A percentile compares a stretch with the other conserved stretches of the same genome.
Conservation (phyloP, 2,329 filamentous ascomycete species). For the Graphilbum fragrans region DNA sequence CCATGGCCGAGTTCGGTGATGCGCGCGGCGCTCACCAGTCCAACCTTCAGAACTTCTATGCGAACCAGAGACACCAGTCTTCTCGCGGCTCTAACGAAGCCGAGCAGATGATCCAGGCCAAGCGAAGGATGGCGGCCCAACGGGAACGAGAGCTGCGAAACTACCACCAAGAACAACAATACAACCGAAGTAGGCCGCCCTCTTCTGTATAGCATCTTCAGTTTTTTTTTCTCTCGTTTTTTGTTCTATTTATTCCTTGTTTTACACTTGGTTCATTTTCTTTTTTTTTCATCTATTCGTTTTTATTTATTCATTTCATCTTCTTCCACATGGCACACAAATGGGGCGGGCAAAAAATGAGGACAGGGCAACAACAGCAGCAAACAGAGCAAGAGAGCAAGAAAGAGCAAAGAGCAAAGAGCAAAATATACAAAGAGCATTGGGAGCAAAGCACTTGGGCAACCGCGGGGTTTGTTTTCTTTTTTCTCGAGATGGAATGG, state of each 20-base stretch:
- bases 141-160: slow-evolving; percentile 98
- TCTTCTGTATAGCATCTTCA: slow-evolving; percentile 49
- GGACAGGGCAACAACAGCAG: neutral
- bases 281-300: slow-evolving; percentile 6
- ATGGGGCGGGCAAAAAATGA: slow-evolving; percentile 1
- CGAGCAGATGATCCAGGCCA: slow-evolving; percentile 98
- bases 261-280: neutral
- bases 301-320: neutral
- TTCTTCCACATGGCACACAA: neutral
- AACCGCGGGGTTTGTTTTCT: neutral
- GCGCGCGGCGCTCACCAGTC: slow-evolving; percentile 58
- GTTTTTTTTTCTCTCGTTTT: slow-evolving; percentile 1
- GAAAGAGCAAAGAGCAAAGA: slow-evolving; percentile 1
- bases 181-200: slow-evolving; percentile 94
- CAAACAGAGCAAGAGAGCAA: neutral
- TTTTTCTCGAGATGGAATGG: neutral
- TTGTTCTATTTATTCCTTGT: neutral
- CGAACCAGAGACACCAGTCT: slow-evolving; percentile 81
- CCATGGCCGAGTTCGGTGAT: slow-evolving; percentile 71
- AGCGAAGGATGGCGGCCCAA: slow-evolving; percentile 97
- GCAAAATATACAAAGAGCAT: neutral
- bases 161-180: slow-evolving; percentile 99
- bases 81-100: slow-evolving; percentile 76
- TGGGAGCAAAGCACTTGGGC: neutral
- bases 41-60: slow-evolving; percentile 89